phyloP scores from a whole-genome alignment of 352 stramenopile genomes.

The Globisporangium nagaii region DNA sequence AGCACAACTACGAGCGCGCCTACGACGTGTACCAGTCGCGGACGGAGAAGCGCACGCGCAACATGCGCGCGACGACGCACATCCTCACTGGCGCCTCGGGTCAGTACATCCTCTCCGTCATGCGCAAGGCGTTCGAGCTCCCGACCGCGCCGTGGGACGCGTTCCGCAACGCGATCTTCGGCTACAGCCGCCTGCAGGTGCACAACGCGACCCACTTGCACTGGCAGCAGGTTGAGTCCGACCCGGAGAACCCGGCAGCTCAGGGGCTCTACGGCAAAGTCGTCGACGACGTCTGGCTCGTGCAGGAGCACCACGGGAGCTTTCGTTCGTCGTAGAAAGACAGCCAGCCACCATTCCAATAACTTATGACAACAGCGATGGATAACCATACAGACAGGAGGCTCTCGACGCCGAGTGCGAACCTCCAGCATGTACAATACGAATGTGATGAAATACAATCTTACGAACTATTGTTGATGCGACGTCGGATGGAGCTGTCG shows the following conservation, averaged over 20 bases:
- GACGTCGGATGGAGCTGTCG: no score
- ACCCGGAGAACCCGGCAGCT: conserved; percentile 68
- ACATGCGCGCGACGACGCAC: conserved; percentile 85
- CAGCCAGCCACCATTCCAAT: neutral
- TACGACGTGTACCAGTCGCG: conserved; percentile 72
- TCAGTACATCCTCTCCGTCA: conserved; percentile 71
- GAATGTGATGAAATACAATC: no score
- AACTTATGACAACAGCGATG: conserved; percentile 1
- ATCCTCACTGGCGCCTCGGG: conserved; percentile 87
- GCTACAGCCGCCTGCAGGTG: conserved; percentile 80
- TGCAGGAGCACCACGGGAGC: conserved; percentile 88
- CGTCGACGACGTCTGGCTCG: conserved; percentile 87
- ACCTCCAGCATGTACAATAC: no score
- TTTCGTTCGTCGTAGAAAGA: conserved; percentile 20
- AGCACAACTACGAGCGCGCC: conserved; percentile 89
- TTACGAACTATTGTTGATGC: no score
- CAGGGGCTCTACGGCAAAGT: conserved; percentile 74
- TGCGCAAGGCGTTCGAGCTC: conserved; percentile 76
- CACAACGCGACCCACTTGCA: conserved; percentile 86
- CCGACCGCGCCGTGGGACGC: conserved; percentile 60
- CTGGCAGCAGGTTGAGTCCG: conserved; percentile 85
- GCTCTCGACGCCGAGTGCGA: no score
- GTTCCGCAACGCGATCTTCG: conserved; percentile 86
- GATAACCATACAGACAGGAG: no score
- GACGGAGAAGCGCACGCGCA: conserved; percentile 61